A percentile compares a stretch with the other conserved stretches of the same genome.
Conservation (phyloP, 2,329 filamentous ascomycete species). For the Coniochaeta prunicola region DNA sequence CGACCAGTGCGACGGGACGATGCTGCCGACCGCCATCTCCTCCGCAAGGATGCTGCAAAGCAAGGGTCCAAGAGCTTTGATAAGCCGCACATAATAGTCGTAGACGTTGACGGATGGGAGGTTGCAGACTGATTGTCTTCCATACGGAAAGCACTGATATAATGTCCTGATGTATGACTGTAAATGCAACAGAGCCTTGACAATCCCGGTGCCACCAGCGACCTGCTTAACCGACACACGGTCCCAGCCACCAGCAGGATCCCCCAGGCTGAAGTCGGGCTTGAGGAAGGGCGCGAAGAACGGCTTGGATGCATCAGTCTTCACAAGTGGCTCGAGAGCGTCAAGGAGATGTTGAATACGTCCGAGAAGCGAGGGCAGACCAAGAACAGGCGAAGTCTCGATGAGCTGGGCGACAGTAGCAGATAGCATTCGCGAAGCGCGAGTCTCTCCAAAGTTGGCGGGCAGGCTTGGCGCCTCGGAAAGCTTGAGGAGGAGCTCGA, state of each 20-base stretch:
- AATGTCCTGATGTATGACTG: slow-evolving; percentile 72
- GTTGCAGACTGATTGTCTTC: slow-evolving; percentile 55
- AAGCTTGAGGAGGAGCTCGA: slow-evolving; percentile 78
- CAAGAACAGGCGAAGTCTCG: slow-evolving; percentile 72
- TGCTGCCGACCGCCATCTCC: slow-evolving; percentile 66
- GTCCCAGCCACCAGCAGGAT: slow-evolving; percentile 25
- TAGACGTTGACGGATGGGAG: slow-evolving; percentile 75
- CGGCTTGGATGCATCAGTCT: slow-evolving; percentile 41
- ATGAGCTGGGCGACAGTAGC: slow-evolving; percentile 70
- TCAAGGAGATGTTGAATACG: slow-evolving; percentile 66
- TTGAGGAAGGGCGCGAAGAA: slow-evolving; percentile 66
- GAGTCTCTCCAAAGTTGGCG: slow-evolving; percentile 60
- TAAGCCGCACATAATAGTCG: slow-evolving; percentile 71
- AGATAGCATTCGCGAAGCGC: slow-evolving; percentile 62
- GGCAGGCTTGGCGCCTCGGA: slow-evolving; percentile 75
- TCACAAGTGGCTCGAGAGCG: slow-evolving; percentile 58
- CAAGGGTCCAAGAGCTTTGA: slow-evolving; percentile 69
- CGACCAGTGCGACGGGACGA: slow-evolving; percentile 64
- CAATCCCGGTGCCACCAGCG: slow-evolving; percentile 63
- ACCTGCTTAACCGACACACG: slow-evolving; percentile 33
- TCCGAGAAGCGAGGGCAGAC: slow-evolving; percentile 72
- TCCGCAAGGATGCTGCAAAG: slow-evolving; percentile 79
- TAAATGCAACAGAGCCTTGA: slow-evolving; percentile 70
- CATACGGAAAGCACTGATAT: slow-evolving; percentile 65
- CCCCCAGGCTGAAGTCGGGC: slow-evolving; percentile 28